These are phyloP conservation scores for Elasticomyces elasticus DNA, from an alignment of 495 filamentous ascomycete genomes.

Conservation along the genomic window DNA sequence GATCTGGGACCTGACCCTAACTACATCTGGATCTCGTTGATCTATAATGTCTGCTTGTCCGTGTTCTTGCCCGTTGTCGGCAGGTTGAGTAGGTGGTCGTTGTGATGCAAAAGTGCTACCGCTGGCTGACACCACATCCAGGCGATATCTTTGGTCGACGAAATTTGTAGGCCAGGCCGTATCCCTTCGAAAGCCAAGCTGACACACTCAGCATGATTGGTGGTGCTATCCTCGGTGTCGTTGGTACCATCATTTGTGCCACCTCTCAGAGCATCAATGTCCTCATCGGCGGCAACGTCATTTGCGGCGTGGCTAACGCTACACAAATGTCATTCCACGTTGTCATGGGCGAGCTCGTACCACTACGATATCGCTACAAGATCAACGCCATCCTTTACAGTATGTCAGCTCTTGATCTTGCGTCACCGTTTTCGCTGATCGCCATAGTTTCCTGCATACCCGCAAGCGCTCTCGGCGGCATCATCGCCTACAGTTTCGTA, in stretches of 20 bases:
- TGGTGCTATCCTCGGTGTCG: slow-evolving; percentile 20
- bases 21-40: slow-evolving; percentile 28
- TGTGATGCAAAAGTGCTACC: no score
- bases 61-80: slow-evolving; percentile 28
- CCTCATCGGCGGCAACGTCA: slow-evolving; percentile 24
- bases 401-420: neutral
- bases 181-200: no score
- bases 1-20: slow-evolving; percentile 22
- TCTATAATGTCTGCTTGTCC: slow-evolving; percentile 23
- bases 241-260: slow-evolving; percentile 27
- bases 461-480: neutral
- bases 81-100: slow-evolving; percentile 22
- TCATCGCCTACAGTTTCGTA: neutral
- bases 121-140: no score
- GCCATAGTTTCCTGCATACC: neutral
- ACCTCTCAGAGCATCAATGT: slow-evolving; percentile 23
- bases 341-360: slow-evolving; percentile 23
- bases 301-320: slow-evolving; percentile 26
- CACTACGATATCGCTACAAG: slow-evolving; percentile 17
- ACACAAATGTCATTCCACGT: slow-evolving; percentile 20
- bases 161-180: slow-evolving; percentile 19
- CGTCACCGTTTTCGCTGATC: no score
- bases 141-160: slow-evolving; percentile 33
- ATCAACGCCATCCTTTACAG: neutral
- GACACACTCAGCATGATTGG: no score